Base-by-base conservation (phyloP, 805 yeast genomes). In the Starmera caribaea region DNA sequence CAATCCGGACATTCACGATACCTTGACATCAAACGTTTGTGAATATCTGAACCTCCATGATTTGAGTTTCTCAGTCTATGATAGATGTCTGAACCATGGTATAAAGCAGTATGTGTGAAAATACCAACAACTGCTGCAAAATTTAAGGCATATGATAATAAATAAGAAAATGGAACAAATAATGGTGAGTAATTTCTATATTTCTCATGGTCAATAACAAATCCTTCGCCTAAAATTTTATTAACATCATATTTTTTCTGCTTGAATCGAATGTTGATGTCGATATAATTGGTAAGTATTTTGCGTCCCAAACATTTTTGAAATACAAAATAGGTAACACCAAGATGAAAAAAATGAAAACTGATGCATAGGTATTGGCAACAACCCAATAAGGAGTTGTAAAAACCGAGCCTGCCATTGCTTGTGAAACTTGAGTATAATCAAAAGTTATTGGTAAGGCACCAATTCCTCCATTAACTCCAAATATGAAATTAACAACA, bases 1-100 rank as follows among this genome's bases (percentile, higher is more conserved):
- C 58, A 76, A 46, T 77, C 82, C 1, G 94, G 92, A 16, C 79
- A 85, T 46, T 81, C 87, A 31, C 69, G 69, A 55, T 81, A 80
- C 40, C 58, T 62, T 35, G 48, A 53, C 76, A 74, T 75, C 49
- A 75, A 63, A 49, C 79, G 64, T 51, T 59, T 63, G 51, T 74
- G 79, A 34, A 61, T 52, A 39, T 61, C 71, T 38, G 46, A 62
- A 45, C 57, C 76, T 53, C 74, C 76, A 57, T 68, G 39, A 55
- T 65, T 48, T 7, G 41, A 51, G 44, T 66, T 63, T 36, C 51
- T 51, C 3, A 73, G 58, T 37, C 59, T 63, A n/a, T 53, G 57
- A 60, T 66, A 56, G 49, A 81, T 69, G 43, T 76, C 77, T 35
- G 56, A 61, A 39, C 80, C 73, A 50, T 78, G 81, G 61, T 73